Percentiles rank a stretch among this genome's conserved stretches.
phyloP scores from a whole-genome alignment of 129 eudicot species.

The Chrysanthemum seticuspe region DNA sequence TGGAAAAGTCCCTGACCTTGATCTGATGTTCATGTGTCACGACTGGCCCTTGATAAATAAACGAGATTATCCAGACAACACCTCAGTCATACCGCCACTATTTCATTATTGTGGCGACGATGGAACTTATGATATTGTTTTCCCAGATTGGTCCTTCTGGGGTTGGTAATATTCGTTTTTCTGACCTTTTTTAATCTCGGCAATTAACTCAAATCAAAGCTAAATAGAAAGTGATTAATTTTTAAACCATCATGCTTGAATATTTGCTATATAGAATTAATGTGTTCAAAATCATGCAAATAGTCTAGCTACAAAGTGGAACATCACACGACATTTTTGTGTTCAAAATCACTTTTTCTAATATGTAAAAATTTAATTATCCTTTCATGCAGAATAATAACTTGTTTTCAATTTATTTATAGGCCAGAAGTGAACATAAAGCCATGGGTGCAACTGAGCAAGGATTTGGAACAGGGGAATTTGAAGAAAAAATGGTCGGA shows the following conservation, averaged over 20 bases:
- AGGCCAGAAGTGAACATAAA: slow-evolving; percentile 79
- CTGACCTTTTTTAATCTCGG: background rate
- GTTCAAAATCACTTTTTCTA: too few relatives aligned
- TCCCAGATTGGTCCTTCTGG: slow-evolving; percentile 99
- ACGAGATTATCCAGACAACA: slow-evolving; percentile 23
- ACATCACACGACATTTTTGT: too few relatives aligned
- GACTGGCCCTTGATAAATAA: slow-evolving; percentile 53
- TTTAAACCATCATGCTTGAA: background rate
- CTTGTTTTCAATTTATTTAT: background rate
- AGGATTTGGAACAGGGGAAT: slow-evolving; percentile 61
- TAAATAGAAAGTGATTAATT: too few relatives aligned
- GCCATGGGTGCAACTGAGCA: slow-evolving; percentile 65
- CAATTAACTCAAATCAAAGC: too few relatives aligned
- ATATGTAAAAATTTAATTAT: too few relatives aligned
- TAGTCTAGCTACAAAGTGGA: too few relatives aligned
- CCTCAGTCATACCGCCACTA: slow-evolving; percentile 48
- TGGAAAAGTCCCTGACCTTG: slow-evolving; percentile 72
- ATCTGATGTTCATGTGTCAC: slow-evolving; percentile 73
- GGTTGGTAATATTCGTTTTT: slow-evolving; percentile 66
- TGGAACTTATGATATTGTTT: slow-evolving; percentile 63
- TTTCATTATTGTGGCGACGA: slow-evolving; percentile 86
- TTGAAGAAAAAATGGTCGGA: slow-evolving; percentile 46
- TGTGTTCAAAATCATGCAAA: too few relatives aligned
- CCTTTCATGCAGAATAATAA: too few relatives aligned
- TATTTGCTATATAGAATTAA: too few relatives aligned